Evolutionary conservation across 2,329 filamentous ascomycete species (phyloP).

Genomic region (Colletotrichum eremochloae): DNA sequence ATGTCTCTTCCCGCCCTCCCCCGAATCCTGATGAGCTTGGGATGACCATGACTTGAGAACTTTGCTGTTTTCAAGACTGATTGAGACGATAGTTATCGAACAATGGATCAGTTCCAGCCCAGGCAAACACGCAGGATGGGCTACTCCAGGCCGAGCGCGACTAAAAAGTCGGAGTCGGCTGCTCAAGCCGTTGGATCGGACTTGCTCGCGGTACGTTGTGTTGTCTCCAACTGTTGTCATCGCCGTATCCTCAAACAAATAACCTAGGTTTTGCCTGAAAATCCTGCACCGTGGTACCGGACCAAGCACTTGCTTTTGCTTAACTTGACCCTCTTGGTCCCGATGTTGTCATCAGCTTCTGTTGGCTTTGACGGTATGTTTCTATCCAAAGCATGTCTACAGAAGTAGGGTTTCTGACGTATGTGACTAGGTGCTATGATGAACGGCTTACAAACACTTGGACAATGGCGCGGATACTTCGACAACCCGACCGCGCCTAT

Average conservation of each 20-base stretch:
- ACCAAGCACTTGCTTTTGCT: conserved; percentile 57
- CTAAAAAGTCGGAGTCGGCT: conserved; percentile 24
- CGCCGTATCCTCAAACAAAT: conserved; percentile 12
- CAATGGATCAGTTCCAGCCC: conserved; percentile 5
- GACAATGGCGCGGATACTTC: conserved; percentile 55
- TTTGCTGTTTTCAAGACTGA: conserved; percentile 19
- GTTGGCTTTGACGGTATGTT: conserved; percentile 55
- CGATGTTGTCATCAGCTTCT: conserved; percentile 57
- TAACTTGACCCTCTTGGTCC: conserved; percentile 59
- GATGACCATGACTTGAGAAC: conserved; percentile 19
- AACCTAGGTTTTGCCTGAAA: conserved; percentile 55
- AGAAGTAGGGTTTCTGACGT: neutral
- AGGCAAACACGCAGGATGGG: conserved; percentile 28
- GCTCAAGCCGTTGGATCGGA: conserved; percentile 31
- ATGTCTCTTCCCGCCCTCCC: conserved; percentile 12
- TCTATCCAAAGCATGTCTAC: neutral
- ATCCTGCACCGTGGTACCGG: conserved; percentile 57
- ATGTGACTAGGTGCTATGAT: conserved; percentile 50
- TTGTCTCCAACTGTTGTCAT: neutral
- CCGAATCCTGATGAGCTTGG: neutral
- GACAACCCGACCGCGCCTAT: conserved; percentile 21
- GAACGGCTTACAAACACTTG: conserved; percentile 56
- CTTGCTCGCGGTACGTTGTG: conserved; percentile 27
- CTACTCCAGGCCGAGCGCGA: conserved; percentile 20
- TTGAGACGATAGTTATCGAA: conserved; percentile 16